phyloP scores from a whole-genome alignment of 768 basidiomycete genomes.

The Crassisporium funariophilum region DNA sequence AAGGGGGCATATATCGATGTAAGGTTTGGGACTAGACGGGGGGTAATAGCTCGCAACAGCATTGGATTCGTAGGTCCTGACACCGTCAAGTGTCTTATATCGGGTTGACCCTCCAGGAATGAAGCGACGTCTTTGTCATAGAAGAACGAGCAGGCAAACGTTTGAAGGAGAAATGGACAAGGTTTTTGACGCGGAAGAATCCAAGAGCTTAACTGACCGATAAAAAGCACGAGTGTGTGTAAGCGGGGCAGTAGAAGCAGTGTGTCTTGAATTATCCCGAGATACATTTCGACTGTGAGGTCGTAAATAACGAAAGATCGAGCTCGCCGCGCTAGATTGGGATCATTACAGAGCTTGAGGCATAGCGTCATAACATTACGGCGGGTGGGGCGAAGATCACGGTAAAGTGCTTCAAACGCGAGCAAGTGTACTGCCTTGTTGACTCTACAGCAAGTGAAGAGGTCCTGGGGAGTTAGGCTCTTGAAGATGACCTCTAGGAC shows the following conservation, averaged over 20 bases:
- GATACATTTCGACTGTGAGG: conserved; percentile 20
- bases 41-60: conserved; percentile 4
- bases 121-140: conserved; percentile 15
- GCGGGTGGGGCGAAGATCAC: conserved; percentile 19
- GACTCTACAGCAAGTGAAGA: conserved; percentile 22
- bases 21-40: conserved; percentile 16
- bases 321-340: conserved; percentile 20
- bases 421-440: conserved; percentile 19
- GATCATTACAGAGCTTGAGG: conserved; percentile 23
- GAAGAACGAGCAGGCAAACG: conserved; percentile 19
- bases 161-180: conserved; percentile 22
- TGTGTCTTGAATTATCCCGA: conserved; percentile 23
- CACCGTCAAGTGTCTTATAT: conserved; percentile 13
- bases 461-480: conserved; percentile 12
- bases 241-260: conserved; percentile 22
- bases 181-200: conserved; percentile 19
- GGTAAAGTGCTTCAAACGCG: conserved; percentile 24
- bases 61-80: conserved; percentile 1
- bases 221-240: conserved; percentile 22
- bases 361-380: conserved; percentile 22
- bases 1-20: conserved; percentile 20
- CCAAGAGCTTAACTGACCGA: conserved; percentile 23
- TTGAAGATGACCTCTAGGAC: conserved; percentile 23
- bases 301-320: conserved; percentile 21
- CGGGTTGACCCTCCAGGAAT: conserved; percentile 20